These are phyloP conservation scores for Botrytis paeoniae DNA, from an alignment of 2,329 filamentous ascomycete species.

Conservation along the genomic window DNA sequence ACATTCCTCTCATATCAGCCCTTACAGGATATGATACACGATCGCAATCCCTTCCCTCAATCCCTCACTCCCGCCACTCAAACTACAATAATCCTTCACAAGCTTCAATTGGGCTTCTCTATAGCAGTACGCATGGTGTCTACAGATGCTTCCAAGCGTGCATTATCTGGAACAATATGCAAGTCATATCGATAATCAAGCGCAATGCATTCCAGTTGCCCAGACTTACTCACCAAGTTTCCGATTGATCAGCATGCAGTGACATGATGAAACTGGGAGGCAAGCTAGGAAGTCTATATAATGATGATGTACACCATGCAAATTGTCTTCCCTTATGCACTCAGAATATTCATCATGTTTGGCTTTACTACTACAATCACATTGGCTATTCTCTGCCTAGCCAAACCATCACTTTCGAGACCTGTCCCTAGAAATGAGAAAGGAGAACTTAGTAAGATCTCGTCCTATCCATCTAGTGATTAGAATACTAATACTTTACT, in stretches of 20 bases:
- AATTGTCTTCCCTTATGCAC: background rate
- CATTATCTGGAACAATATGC: background rate
- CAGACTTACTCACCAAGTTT: background rate
- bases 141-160: background rate
- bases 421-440: background rate
- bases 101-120: background rate
- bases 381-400: constrained; percentile 1
- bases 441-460: background rate
- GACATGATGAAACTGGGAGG: constrained; percentile 3
- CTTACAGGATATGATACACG: background rate
- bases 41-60: background rate
- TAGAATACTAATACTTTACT: background rate
- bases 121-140: background rate
- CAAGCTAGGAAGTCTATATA: background rate
- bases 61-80: background rate
- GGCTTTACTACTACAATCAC: background rate
- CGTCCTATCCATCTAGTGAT: background rate
- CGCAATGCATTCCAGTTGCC: constrained; percentile 8
- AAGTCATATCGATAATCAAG: background rate
- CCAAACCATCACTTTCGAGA: background rate
- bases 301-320: background rate
- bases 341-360: background rate
- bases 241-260: constrained; percentile 1
- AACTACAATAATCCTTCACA: background rate
- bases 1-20: constrained; percentile 8